Evolutionary conservation across 768 basidiomycete species (phyloP), one percentile per base, ranked within the genome.

Genomic region (Macrolepiota fuliginosa): DNA sequence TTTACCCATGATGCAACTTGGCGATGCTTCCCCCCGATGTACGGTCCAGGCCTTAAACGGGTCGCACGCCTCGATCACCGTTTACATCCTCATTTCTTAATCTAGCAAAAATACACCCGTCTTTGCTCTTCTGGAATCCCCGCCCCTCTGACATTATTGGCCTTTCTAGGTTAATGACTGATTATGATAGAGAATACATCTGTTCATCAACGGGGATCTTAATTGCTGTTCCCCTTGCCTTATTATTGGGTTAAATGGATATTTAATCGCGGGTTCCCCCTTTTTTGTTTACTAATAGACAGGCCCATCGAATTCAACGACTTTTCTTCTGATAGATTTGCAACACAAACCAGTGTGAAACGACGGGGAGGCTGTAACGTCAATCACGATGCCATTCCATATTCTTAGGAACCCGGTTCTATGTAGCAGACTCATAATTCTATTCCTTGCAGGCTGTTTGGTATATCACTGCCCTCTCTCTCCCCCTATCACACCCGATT

Each of bases 1-100:
- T 36, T 39, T 50, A 36, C 46, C 35, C 32, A 58, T 50, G 46
- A 58, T 35, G 56, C 56, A 49, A 58, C 47, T 6, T 15, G 25
- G 36, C 37, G 56, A 49, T 32, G 7, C 47, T n/a, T 53, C 53
- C n/a, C 22, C 13, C 53, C 19, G 17, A 13, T 15, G 19, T 24
- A 39, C 25, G 36, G 6, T 37, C 11, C 10, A 37, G 19, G 19
- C 53, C 36, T 36, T 24, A 19, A 37, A 39, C 6, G 36, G 36
- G 53, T 37, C 29, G 13, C 53, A 39, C 37, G 22, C 52, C 52
- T 7, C 39, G 4, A 40, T 15, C 12, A 4, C 37, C 53, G 24
- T 54, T 39, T 13, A 24, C 37, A 37, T 54, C 37, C 37, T 36
- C 36, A 19, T 24, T 24, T 22, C 53, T 36, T 37, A 49, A 6